phyloP scores from a whole-genome alignment of 2,329 filamentous ascomycete genomes.

The Cordyceps cateniannulata region DNA sequence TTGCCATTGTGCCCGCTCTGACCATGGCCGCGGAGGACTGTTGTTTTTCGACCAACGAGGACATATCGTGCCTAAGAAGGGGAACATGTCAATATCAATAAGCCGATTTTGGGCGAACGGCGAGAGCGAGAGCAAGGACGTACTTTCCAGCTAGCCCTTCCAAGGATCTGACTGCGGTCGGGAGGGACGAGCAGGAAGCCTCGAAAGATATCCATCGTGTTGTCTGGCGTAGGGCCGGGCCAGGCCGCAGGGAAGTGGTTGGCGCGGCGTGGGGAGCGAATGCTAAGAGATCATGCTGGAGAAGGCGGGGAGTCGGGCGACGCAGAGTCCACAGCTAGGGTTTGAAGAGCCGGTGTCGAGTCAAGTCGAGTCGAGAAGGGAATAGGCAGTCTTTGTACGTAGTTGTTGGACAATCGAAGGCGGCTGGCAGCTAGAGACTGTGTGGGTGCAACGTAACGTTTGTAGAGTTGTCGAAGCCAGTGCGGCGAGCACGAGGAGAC shows the following conservation, averaged over 20 bases:
- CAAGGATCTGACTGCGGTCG: slow-evolving; percentile 44
- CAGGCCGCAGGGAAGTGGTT: slow-evolving; percentile 4
- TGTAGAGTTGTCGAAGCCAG: not conserved
- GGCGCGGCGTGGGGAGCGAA: slow-evolving; percentile 8
- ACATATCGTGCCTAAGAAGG: slow-evolving; percentile 50
- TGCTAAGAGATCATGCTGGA: slow-evolving; percentile 13
- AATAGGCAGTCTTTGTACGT: not conserved
- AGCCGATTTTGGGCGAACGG: not conserved
- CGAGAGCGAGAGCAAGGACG: slow-evolving; percentile 15
- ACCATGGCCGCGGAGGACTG: slow-evolving; percentile 24
- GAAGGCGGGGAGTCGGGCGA: not conserved
- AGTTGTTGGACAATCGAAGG: not conserved
- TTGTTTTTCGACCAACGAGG: slow-evolving; percentile 39
- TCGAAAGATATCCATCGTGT: slow-evolving; percentile 33
- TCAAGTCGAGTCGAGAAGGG: not conserved
- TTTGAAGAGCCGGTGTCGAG: not conserved
- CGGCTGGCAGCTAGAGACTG: not conserved
- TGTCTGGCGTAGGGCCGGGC: slow-evolving; percentile 5
- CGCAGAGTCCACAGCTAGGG: not conserved
- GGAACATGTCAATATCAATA: not conserved
- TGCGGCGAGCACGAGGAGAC: not conserved
- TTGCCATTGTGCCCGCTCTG: slow-evolving; percentile 27
- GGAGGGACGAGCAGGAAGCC: slow-evolving; percentile 44
- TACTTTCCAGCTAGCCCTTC: slow-evolving; percentile 48
- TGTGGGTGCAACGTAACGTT: not conserved